These are phyloP conservation scores for Ascochyta fabae DNA, from an alignment of 2,329 filamentous ascomycete species.

Conservation along the genomic window DNA sequence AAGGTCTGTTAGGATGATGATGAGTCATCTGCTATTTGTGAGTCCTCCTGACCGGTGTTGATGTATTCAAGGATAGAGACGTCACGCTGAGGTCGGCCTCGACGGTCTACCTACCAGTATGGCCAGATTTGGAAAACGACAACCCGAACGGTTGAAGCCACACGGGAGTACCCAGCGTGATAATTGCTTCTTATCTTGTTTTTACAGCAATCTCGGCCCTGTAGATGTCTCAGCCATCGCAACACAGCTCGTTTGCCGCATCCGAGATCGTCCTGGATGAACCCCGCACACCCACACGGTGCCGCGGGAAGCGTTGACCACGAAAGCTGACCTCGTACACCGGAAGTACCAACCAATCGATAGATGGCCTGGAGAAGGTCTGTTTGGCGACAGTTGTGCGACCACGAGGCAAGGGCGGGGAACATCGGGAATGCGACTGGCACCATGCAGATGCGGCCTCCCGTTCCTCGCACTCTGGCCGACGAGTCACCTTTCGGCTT, in stretches of 20 bases:
- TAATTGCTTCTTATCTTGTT: background rate
- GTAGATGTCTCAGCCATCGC: conserved; percentile 11
- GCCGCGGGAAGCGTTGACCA: conserved; percentile 9
- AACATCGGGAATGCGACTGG: conserved; percentile 18
- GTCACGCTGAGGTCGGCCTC: background rate
- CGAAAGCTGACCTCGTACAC: conserved; percentile 1
- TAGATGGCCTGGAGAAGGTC: background rate
- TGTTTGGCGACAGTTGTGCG: conserved; percentile 4
- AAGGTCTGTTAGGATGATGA: too few relatives aligned
- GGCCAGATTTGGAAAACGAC: background rate
- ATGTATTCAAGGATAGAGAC: too few relatives aligned
- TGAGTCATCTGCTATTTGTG: too few relatives aligned
- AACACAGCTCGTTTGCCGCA: background rate
- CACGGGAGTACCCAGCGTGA: background rate
- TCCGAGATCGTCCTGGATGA: background rate
- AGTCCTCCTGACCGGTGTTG: too few relatives aligned
- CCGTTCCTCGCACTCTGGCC: conserved; percentile 14
- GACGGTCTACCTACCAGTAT: background rate
- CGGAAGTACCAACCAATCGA: conserved; percentile 7
- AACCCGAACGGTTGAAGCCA: background rate
- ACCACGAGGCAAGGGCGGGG: conserved; percentile 19
- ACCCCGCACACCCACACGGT: conserved; percentile 6
- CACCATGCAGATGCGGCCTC: conserved; percentile 16
- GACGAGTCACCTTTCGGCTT: conserved; percentile 9
- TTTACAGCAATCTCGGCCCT: background rate